Conservation (phyloP, 2,329 filamentous ascomycete genomes). For the Penicillium sp. region DNA sequence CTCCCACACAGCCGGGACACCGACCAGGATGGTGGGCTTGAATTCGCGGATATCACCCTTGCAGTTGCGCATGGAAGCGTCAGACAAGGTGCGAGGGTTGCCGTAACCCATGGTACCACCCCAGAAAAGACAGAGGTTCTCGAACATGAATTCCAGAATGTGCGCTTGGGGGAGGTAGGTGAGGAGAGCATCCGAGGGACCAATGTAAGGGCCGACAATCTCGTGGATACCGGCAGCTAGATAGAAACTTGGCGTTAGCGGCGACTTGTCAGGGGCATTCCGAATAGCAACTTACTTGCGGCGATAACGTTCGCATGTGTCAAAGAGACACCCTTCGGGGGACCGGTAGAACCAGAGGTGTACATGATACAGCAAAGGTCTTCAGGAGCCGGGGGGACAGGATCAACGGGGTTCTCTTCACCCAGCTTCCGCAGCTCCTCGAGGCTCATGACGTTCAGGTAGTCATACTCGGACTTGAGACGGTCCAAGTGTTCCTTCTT, state of each 20-base stretch:
- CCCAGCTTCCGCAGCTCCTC: slow-evolving; percentile 48
- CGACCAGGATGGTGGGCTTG: slow-evolving; percentile 77
- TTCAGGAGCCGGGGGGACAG: slow-evolving; percentile 61
- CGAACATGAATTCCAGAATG: slow-evolving; percentile 92
- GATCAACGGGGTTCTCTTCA: slow-evolving; percentile 61
- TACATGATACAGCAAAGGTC: slow-evolving; percentile 75
- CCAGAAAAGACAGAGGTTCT: slow-evolving; percentile 81
- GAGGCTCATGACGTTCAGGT: slow-evolving; percentile 48
- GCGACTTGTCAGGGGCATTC: slow-evolving; percentile 16
- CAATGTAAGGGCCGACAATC: slow-evolving; percentile 69
- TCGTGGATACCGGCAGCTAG: slow-evolving; percentile 69
- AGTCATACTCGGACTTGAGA: slow-evolving; percentile 45
- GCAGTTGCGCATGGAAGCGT: slow-evolving; percentile 77
- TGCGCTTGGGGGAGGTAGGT: slow-evolving; percentile 91
- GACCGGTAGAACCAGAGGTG: slow-evolving; percentile 81
- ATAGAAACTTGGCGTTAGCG: background rate
- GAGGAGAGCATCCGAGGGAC: slow-evolving; percentile 67
- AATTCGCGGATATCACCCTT: slow-evolving; percentile 90
- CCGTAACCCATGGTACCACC: slow-evolving; percentile 91
- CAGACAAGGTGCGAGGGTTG: slow-evolving; percentile 77
- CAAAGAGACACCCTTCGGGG: slow-evolving; percentile 79
- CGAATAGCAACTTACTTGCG: slow-evolving; percentile 63
- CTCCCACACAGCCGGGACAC: slow-evolving; percentile 95
- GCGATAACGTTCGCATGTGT: slow-evolving; percentile 72
- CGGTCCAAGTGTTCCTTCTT: slow-evolving; percentile 48